phyloP scores from a whole-genome alignment of 2,329 filamentous ascomycete genomes.

The Myriosclerotinia duriaeana region DNA sequence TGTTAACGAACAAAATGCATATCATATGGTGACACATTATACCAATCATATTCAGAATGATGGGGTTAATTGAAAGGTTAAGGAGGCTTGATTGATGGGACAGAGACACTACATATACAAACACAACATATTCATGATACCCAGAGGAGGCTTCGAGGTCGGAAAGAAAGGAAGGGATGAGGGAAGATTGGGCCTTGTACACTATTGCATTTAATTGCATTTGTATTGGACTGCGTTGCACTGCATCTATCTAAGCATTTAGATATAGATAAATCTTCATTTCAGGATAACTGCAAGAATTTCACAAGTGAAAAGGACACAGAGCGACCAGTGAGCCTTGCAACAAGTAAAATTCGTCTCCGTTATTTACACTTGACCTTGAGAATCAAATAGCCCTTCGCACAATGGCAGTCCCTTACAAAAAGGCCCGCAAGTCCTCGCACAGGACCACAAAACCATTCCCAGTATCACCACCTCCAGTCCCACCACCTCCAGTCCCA shows the following conservation, averaged over 20 bases:
- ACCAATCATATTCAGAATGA: conserved; percentile 1
- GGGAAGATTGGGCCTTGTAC: conserved; percentile 6
- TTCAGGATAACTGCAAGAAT: neutral
- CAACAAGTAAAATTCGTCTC: too few species aligned
- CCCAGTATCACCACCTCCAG: neutral
- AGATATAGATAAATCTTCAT: conserved; percentile 6
- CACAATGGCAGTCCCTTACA: too few species aligned
- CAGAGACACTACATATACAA: conserved; percentile 4
- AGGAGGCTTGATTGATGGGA: conserved; percentile 3
- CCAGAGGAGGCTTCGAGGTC: neutral
- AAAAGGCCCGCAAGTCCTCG: too few species aligned
- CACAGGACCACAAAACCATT: neutral
- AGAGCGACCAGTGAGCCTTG: too few species aligned
- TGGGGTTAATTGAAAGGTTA: neutral
- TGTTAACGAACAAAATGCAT: conserved; percentile 17
- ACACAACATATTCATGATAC: conserved; percentile 22
- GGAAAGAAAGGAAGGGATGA: neutral
- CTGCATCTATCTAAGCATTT: conserved; percentile 1
- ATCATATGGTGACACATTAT: conserved; percentile 12
- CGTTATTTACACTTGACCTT: neutral
- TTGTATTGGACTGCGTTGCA: conserved; percentile 11
- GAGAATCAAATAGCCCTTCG: too few species aligned
- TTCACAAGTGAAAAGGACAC: neutral
- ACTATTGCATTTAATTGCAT: conserved; percentile 12
- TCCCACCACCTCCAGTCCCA: neutral